Conservation (phyloP, 192 early-diverging fungal species). For the Coemansia sp. region DNA sequence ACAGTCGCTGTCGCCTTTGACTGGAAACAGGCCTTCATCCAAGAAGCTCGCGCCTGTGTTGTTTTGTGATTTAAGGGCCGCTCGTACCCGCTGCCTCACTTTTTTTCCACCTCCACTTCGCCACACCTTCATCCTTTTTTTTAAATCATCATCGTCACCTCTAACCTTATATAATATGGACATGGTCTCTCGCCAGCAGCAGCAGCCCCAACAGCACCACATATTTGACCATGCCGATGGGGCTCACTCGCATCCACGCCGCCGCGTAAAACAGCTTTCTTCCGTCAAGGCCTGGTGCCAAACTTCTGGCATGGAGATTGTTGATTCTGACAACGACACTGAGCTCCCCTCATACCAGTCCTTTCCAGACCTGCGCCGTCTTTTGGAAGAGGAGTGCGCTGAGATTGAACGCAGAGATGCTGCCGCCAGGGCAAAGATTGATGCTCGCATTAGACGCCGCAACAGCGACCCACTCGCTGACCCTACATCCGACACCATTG, state of each 20-base stretch:
- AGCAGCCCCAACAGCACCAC: conserved; percentile 8
- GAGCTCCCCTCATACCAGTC: conserved; percentile 45
- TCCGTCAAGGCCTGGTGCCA: conserved; percentile 48
- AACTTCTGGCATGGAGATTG: conserved; percentile 34
- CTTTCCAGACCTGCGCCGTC: conserved; percentile 46
- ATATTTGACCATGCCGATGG: neutral
- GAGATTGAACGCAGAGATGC: conserved; percentile 50
- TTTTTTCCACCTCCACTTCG: neutral
- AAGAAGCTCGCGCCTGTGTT: neutral
- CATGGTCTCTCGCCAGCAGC: neutral
- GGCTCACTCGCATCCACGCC: conserved; percentile 17
- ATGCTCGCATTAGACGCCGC: conserved; percentile 37
- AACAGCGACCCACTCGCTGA: conserved; percentile 47
- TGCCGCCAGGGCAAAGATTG: conserved; percentile 29
- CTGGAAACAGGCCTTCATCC: neutral
- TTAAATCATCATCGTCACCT: neutral
- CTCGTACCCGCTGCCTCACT: neutral
- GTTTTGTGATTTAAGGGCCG: neutral
- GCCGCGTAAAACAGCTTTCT: conserved; percentile 47
- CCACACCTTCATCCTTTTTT: neutral
- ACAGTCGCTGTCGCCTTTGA: neutral
- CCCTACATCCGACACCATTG: conserved; percentile 8
- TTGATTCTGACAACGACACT: conserved; percentile 22
- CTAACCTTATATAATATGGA: neutral
- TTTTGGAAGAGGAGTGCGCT: conserved; percentile 48